Evolutionary conservation across 345 rosid species (phyloP).

Genomic region (Ceriops zippeliana): DNA sequence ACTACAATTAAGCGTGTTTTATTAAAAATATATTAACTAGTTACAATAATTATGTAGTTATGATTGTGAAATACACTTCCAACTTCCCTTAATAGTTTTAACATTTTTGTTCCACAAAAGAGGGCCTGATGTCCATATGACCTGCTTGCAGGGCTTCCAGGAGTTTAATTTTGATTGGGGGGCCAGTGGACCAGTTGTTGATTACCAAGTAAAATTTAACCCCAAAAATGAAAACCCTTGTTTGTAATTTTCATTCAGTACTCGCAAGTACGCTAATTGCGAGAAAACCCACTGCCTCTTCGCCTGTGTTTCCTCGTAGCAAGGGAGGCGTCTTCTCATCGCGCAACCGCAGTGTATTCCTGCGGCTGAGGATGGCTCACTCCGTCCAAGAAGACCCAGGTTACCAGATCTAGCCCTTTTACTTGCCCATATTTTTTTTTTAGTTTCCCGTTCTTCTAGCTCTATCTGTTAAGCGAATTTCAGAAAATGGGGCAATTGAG

Average conservation of each 20-base stretch:
- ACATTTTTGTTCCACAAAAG: too few relatives aligned
- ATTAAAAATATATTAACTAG: too few relatives aligned
- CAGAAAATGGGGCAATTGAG: too few relatives aligned
- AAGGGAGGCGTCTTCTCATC: background rate
- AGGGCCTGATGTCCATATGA: too few relatives aligned
- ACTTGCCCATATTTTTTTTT: background rate
- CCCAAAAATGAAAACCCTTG: constrained; percentile 4
- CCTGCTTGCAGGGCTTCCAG: background rate
- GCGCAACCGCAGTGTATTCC: background rate
- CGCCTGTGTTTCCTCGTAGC: background rate
- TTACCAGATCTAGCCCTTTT: background rate
- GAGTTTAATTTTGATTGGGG: background rate
- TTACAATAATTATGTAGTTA: too few relatives aligned
- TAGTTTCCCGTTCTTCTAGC: background rate
- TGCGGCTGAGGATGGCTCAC: constrained; percentile 11
- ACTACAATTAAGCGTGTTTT: too few relatives aligned
- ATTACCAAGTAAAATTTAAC: background rate
- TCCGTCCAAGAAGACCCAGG: constrained; percentile 8
- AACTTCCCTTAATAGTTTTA: too few relatives aligned
- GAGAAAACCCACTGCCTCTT: background rate
- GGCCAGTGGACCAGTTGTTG: background rate
- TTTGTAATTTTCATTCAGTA: constrained; percentile 1
- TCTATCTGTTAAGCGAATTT: too few relatives aligned
- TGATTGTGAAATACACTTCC: too few relatives aligned
- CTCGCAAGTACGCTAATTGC: background rate